Evolutionary conservation across 1,284 basidiomycete species (phyloP).

Genomic region (Lignosus rhinocerotis): DNA sequence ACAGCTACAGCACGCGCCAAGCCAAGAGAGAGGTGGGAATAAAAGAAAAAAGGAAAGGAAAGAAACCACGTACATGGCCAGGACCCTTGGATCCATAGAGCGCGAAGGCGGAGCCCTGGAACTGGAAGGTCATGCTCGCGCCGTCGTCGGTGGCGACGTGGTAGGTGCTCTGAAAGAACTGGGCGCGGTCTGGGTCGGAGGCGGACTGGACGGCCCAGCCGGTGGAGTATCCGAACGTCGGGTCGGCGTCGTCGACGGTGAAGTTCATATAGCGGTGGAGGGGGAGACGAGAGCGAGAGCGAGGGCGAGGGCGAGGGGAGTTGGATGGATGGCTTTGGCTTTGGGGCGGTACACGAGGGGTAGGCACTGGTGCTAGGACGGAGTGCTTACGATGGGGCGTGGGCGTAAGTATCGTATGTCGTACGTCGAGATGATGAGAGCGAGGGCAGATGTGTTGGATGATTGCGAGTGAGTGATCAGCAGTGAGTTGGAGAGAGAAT

Average conservation of each 20-base stretch:
- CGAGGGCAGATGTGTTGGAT: neutral
- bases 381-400: neutral
- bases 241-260: conserved; percentile 33
- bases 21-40: too few species aligned
- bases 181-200: conserved; percentile 20
- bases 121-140: conserved; percentile 27
- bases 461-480: neutral
- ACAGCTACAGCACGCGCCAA: too few species aligned
- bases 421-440: neutral
- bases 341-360: neutral
- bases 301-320: neutral
- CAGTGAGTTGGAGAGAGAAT: neutral
- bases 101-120: conserved; percentile 25
- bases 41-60: too few species aligned
- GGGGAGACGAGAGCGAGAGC: neutral
- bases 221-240: conserved; percentile 28
- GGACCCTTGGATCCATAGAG: conserved; percentile 33
- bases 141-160: conserved; percentile 29
- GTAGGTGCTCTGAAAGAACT: conserved; percentile 32
- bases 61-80: conserved; percentile 27
- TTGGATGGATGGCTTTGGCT: neutral
- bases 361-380: neutral
- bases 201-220: conserved; percentile 29
- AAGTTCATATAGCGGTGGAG: conserved; percentile 26
- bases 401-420: neutral